Evolutionary conservation across 176 grass and related monocot genomes (phyloP), one percentile per base, ranked within the genome.

Genomic region (Pontederia crassipes): DNA sequence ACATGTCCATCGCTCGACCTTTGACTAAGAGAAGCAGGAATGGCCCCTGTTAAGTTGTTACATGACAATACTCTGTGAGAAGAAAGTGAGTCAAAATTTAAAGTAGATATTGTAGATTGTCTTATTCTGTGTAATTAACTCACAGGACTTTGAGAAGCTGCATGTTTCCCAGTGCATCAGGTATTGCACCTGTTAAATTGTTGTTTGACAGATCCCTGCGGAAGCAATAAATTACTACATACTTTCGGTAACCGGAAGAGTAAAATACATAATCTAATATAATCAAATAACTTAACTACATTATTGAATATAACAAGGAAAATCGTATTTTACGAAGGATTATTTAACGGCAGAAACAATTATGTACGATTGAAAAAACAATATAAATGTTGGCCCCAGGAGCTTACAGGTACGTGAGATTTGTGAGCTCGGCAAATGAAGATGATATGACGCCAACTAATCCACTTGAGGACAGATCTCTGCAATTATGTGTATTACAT

Each of bases 141-240:
- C 50, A 65, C 62, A 65, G 10, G 46, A 65, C 12, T 12, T 15
- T 65, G 18, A 65, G 62, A 7, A 17, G 51, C 50, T 17, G 18
- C 9, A 65, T 14, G 50, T 50, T 28, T 6, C 18, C 62, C 9
- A 65, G 62, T 14, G 2, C 62, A 27, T 11, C 62, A 65, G 62
- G 62, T 50, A 65, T 65, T 1, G 62, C 17, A 49, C 46, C 62
- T 8, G 18, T 65, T 10, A 65, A 65, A 16, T 51, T 52, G 62
- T 65, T 65, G 58, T 85, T 71, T 48, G 84, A 88, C 53, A 95
- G 61, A 67, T 95, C 75, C 48, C 81, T 95, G 75, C 5, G 28
- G 84, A 84, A 17, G 75, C 82, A 24, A 24, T 47, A 95, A 61
- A 48, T 75, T 82, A 62, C 88, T 80, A 88, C 53, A 95, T 61